Base-by-base conservation (phyloP, 1,284 basidiomycete genomes). In the Rhodotorula sp. region DNA sequence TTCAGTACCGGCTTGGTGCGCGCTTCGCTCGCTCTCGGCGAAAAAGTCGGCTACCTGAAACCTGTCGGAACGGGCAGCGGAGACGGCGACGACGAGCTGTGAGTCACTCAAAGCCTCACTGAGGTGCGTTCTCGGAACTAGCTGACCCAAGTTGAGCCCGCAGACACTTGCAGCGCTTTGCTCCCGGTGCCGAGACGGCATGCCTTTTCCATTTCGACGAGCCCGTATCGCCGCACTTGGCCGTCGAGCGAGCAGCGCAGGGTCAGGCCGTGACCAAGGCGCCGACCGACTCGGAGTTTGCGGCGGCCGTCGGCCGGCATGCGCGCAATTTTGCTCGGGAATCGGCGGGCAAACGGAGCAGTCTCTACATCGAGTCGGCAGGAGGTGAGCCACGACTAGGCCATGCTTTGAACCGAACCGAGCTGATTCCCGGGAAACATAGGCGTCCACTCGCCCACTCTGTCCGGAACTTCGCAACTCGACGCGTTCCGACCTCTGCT, bases 361-460 rank as follows among this genome's bases (percentile, higher is more conserved):
- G 71, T 39, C 87, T 95, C 83, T 97, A 91, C 79, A 83, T 98
- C 59, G 96, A 99, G 83, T 96, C 96, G 8, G 71, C 76, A 5
- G 76, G 76, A 62, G 76, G 76, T 77, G 60, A 31, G 69, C 39
- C 34, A 34, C 34, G 34, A 34, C 34, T 69, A 0, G 15, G 12
- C 1, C 3, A 34, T 15, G 7, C 47, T 18, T 20, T 23, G 21
- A 16, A 7, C 43, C 0, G 0, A n/a, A 1, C 29, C 26, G 23
- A 39, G 51, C 14, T 34, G 3, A 18, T 43, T 21, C 3, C 14
- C 23, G 8, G 26, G 43, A 2, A 15, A 23, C 57, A 10, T 79
- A 95, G 94, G 95, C 59, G 92, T 97, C 2, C 95, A 98, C 79
- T 96, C 92, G 71, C 96, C 96, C 0, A 89, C 90, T 0, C 84